Conservation (phyloP, 257 asterid species). For the Solanum corneliomulleri region DNA sequence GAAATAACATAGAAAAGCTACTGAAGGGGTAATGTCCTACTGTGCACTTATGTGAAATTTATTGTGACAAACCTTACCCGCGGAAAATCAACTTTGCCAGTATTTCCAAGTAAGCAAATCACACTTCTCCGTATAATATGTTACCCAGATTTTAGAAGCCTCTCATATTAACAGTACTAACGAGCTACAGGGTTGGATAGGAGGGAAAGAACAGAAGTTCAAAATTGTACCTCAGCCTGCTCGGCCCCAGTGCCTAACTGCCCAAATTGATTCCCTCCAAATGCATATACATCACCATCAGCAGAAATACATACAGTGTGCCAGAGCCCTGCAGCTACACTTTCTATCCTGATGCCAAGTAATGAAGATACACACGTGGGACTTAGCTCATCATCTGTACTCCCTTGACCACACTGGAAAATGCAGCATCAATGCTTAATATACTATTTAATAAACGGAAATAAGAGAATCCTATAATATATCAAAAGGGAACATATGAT, state of each 20-base stretch:
- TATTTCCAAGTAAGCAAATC: not conserved
- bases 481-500: not conserved
- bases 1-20: not conserved
- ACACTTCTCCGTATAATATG: not conserved
- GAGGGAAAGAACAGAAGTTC: not conserved
- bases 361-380: constrained; percentile 82
- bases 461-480: not conserved
- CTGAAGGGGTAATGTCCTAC: not conserved
- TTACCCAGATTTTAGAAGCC: not conserved
- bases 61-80: not conserved
- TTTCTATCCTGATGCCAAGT: constrained; percentile 82
- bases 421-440: not conserved
- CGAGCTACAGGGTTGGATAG: not conserved
- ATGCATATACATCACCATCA: constrained; percentile 90
- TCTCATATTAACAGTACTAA: not conserved
- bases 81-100: not conserved
- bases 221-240: constrained; percentile 70
- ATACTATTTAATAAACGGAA: not conserved
- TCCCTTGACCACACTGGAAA: constrained; percentile 93
- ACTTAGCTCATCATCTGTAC: constrained; percentile 94
- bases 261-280: constrained; percentile 99
- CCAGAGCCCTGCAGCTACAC: constrained; percentile 98
- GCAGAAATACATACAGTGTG: constrained; percentile 86
- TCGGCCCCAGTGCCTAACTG: constrained; percentile 93
- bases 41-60: not conserved